Conservation (phyloP, 108 stramenopile species). For the Asterionellopsis glacialis region DNA sequence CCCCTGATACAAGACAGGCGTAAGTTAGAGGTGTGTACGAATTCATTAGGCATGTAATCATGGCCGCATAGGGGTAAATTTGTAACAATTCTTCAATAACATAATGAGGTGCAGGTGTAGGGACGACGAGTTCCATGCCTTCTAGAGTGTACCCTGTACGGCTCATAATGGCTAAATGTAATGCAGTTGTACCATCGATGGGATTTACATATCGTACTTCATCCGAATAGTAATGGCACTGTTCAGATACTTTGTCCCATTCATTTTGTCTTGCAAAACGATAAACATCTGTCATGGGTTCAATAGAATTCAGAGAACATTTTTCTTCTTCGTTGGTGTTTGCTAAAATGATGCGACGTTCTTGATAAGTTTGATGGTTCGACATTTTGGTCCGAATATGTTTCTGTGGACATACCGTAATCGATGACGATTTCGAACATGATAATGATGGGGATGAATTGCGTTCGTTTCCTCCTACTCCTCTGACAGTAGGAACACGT, state of each 20-base stretch:
- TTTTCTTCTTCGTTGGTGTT: too few relatives aligned
- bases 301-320: too few relatives aligned
- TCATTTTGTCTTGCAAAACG: conserved; percentile 10
- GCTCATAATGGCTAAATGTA: conserved; percentile 43
- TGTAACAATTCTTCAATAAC: conserved; percentile 32
- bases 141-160: conserved; percentile 24
- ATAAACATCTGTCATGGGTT: conserved; percentile 12
- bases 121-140: not conserved
- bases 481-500: too few relatives aligned
- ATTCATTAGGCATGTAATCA: conserved; percentile 15
- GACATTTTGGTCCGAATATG: too few relatives aligned
- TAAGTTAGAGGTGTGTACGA: conserved; percentile 34
- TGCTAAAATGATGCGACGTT: too few relatives aligned
- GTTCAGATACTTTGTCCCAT: conserved; percentile 12
- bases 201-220: conserved; percentile 22
- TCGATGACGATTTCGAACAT: too few relatives aligned
- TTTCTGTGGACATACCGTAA: too few relatives aligned
- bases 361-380: too few relatives aligned
- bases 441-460: too few relatives aligned
- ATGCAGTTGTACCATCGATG: conserved; percentile 36
- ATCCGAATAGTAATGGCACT: not conserved
- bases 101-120: conserved; percentile 19
- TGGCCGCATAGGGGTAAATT: conserved; percentile 28
- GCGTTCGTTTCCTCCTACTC: too few relatives aligned
- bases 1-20: conserved; percentile 31